Evolutionary conservation across 306 rosid species (phyloP).

Genomic region (Cucumis hystrix): DNA sequence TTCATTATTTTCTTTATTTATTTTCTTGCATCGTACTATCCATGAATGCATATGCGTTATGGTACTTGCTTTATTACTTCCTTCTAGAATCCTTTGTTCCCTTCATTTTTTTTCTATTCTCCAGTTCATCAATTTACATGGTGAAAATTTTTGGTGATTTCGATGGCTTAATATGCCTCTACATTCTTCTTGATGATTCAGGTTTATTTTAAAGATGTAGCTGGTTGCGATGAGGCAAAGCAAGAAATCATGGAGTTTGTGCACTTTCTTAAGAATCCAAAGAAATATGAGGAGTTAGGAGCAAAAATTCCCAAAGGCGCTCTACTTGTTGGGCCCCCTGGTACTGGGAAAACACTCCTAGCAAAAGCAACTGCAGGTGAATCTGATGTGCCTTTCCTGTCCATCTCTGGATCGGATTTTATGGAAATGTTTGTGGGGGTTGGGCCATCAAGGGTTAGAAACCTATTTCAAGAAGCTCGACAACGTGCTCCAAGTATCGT

Average conservation of each 20-base stretch:
- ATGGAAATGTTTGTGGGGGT: slow-evolving; percentile 95
- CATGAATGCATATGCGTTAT: neutral
- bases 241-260: slow-evolving; percentile 94
- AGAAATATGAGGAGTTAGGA: slow-evolving; percentile 87
- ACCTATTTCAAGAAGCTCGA: slow-evolving; percentile 87
- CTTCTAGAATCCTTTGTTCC: too few relatives aligned
- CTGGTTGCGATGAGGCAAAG: slow-evolving; percentile 97
- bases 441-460: slow-evolving; percentile 91
- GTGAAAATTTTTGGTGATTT: neutral
- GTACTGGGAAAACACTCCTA: slow-evolving; percentile 92
- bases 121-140: neutral
- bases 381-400: slow-evolving; percentile 82
- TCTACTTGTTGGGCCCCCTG: slow-evolving; percentile 90
- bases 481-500: slow-evolving; percentile 87
- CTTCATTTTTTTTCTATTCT: too few relatives aligned
- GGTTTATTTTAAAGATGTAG: slow-evolving; percentile 87
- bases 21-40: neutral
- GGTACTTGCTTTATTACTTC: neutral
- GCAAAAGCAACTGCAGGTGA: slow-evolving; percentile 99
- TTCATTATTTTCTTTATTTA: neutral
- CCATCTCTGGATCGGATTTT: slow-evolving; percentile 89
- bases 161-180: neutral
- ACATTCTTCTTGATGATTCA: slow-evolving; percentile 11
- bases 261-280: slow-evolving; percentile 85
- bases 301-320: slow-evolving; percentile 96